Evolutionary conservation across 768 basidiomycete genomes (phyloP).

Genomic region (Xerocomellus intermedius): DNA sequence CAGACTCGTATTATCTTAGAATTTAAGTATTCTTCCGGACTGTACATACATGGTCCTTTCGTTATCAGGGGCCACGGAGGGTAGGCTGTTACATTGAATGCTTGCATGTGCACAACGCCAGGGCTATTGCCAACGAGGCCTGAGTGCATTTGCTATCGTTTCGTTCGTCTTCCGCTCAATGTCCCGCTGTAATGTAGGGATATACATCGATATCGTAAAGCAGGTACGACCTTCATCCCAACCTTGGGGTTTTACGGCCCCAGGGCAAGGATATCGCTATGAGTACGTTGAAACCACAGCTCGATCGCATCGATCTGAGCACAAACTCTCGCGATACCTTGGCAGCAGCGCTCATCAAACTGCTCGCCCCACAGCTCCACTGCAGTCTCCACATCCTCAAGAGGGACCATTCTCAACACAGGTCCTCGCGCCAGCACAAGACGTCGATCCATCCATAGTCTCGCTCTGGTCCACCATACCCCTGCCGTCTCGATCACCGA

Average conservation of each 20-base stretch:
- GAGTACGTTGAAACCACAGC: background rate
- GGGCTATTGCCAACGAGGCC: too few relatives aligned
- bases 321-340: background rate
- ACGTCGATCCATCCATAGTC: slow-evolving; percentile 16
- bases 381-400: slow-evolving; percentile 13
- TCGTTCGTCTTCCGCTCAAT: background rate
- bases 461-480: slow-evolving; percentile 22
- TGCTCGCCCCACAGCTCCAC: slow-evolving; percentile 16
- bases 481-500: background rate
- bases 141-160: background rate
- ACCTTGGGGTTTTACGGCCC: background rate
- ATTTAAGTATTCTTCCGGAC: too few relatives aligned
- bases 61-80: too few relatives aligned
- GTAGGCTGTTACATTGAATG: too few relatives aligned
- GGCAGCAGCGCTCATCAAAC: slow-evolving; percentile 6
- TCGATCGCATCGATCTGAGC: slow-evolving; percentile 13
- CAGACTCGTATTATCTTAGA: background rate
- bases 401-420: slow-evolving; percentile 19
- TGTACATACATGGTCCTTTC: too few relatives aligned
- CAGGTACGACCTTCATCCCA: background rate
- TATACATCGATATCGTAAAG: background rate
- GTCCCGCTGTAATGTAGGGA: background rate
- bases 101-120: background rate
- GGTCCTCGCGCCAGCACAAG: slow-evolving; percentile 12
- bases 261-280: background rate